Evolutionary conservation across 1,139 yeast species (phyloP).

Genomic region (Debaryomyces robertsiae): DNA sequence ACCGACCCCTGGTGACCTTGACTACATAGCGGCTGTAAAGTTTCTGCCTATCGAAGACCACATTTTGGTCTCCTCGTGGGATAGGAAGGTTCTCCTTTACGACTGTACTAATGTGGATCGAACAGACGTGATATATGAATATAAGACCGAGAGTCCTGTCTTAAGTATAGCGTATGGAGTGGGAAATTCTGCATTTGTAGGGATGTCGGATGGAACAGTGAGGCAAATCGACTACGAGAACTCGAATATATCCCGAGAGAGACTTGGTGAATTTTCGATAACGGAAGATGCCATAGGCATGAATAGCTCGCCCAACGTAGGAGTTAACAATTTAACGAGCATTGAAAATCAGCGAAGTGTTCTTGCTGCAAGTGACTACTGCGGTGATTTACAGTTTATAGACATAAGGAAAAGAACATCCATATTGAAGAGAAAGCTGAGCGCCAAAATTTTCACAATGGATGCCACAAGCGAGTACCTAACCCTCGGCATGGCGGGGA

Average conservation of each 20-base stretch:
- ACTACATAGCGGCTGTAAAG: conserved; percentile 32
- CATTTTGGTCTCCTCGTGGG: conserved; percentile 47
- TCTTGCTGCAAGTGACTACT: conserved; percentile 59
- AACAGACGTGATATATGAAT: conserved; percentile 15
- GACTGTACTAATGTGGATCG: conserved; percentile 22
- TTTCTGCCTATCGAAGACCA: conserved; percentile 35
- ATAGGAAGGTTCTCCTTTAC: conserved; percentile 39
- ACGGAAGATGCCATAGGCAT: conserved; percentile 17
- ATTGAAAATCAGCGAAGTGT: conserved; percentile 29
- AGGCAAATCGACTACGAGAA: conserved; percentile 48
- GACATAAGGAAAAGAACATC: conserved; percentile 29
- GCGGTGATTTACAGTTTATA: conserved; percentile 44
- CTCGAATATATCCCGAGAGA: conserved; percentile 23
- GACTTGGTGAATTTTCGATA: conserved; percentile 12
- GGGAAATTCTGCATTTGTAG: conserved; percentile 31
- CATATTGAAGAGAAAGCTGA: conserved; percentile 23
- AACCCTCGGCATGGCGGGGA: conserved; percentile 58
- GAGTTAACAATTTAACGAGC: conserved; percentile 32
- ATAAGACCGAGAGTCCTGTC: conserved; percentile 22
- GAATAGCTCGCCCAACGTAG: no score
- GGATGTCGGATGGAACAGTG: conserved; percentile 46
- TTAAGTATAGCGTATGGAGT: conserved; percentile 21
- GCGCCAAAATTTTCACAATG: conserved; percentile 66
- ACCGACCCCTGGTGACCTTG: conserved; percentile 26
- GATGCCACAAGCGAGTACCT: conserved; percentile 53